These are phyloP conservation scores for Fusarium paranaense DNA, from an alignment of 2,329 filamentous ascomycete genomes.

Conservation along the genomic window DNA sequence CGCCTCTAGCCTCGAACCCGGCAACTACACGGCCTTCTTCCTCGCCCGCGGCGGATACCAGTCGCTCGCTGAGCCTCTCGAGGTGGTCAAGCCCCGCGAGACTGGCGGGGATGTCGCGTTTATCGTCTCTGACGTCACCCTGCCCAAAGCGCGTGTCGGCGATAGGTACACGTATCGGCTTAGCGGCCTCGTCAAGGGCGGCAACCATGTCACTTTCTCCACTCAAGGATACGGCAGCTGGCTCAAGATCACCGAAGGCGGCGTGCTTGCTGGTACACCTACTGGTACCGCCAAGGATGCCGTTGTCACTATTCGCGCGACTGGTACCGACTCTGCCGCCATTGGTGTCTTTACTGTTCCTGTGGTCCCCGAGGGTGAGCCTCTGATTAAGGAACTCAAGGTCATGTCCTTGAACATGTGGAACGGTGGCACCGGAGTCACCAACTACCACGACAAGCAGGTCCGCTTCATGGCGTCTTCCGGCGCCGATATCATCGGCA, in stretches of 20 bases:
- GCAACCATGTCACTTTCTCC: conserved; percentile 43
- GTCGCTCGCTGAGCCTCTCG: conserved; percentile 50
- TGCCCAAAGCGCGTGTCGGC: conserved; percentile 52
- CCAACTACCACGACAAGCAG: conserved; percentile 54
- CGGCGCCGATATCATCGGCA: conserved; percentile 51
- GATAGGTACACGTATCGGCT: conserved; percentile 49
- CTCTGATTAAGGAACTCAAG: conserved; percentile 49
- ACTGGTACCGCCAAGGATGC: conserved; percentile 27
- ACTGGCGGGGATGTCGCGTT: conserved; percentile 43
- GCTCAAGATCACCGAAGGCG: conserved; percentile 48
- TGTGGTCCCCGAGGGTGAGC: conserved; percentile 39
- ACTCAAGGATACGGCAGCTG: conserved; percentile 44
- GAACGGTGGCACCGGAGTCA: conserved; percentile 52
- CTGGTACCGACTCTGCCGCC: conserved; percentile 40
- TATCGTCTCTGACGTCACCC: conserved; percentile 44
- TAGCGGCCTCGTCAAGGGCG: conserved; percentile 48
- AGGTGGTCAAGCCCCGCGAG: conserved; percentile 42
- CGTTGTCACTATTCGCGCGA: conserved; percentile 45
- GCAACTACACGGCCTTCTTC: conserved; percentile 52
- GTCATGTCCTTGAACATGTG: conserved; percentile 56
- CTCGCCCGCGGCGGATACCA: conserved; percentile 51
- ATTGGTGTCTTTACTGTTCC: conserved; percentile 49
- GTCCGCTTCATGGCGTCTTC: conserved; percentile 48
- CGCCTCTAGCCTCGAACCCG: conserved; percentile 39
- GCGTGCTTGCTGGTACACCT: conserved; percentile 52